Conservation (phyloP, 73 alveolate genomes). For the Urostyla sp. region DNA sequence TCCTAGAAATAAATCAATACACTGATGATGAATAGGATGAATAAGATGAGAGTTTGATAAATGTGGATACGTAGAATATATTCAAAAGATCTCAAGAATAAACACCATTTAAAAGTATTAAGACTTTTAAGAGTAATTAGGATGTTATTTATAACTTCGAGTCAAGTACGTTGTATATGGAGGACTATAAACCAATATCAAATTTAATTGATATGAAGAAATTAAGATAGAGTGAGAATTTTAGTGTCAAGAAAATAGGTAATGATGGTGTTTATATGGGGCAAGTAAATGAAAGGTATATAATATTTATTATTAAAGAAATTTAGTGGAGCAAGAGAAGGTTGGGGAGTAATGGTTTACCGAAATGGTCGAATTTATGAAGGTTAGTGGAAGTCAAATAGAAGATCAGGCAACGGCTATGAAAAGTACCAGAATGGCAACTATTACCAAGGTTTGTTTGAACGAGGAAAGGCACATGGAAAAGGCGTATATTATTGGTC, state of each 20-base stretch:
- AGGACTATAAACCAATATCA: constrained; percentile 7
- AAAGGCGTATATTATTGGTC: constrained; percentile 14
- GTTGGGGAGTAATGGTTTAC: constrained; percentile 66
- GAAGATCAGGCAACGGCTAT: constrained; percentile 61
- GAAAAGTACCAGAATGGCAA: constrained; percentile 45
- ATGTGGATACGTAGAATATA: too few species aligned
- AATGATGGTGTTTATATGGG: constrained; percentile 14
- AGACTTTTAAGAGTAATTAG: not conserved
- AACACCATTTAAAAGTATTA: not conserved
- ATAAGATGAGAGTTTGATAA: too few species aligned
- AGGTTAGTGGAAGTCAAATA: constrained; percentile 62
- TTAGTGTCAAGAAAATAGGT: not conserved
- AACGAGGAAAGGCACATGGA: constrained; percentile 52
- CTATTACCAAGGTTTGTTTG: constrained; percentile 36
- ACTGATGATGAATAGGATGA: too few species aligned
- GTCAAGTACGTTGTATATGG: constrained; percentile 24
- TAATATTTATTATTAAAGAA: too few species aligned
- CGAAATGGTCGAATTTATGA: constrained; percentile 56
- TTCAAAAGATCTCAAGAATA: too few species aligned
- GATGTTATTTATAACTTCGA: not conserved
- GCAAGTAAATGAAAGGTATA: not conserved
- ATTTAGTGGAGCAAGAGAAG: constrained; percentile 39
- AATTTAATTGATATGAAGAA: constrained; percentile 15
- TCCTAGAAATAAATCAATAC: too few species aligned
- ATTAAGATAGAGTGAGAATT: constrained; percentile 2